A percentile compares a stretch with the other conserved stretches of the same genome.
Conservation (phyloP, 768 basidiomycete species). For the Leccinum disarticulatum region DNA sequence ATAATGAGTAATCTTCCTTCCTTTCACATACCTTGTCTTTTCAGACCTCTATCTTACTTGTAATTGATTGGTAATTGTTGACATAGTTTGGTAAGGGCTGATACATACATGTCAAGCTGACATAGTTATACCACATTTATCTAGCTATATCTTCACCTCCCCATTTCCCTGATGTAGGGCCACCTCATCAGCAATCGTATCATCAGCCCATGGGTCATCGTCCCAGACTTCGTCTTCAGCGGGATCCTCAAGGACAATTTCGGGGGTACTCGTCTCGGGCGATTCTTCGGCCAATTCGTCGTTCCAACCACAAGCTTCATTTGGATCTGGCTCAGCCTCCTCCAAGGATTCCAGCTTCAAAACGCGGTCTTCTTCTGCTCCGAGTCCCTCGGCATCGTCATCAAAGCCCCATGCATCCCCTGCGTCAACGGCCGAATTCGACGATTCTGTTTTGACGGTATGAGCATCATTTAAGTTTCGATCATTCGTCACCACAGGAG, state of each 20-base stretch:
- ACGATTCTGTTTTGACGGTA: slow-evolving; percentile 26
- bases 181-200: slow-evolving; percentile 28
- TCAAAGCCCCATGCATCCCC: slow-evolving; percentile 55
- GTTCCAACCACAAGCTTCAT: slow-evolving; percentile 79
- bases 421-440: slow-evolving; percentile 24
- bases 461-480: slow-evolving; percentile 48
- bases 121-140: too few relatives aligned
- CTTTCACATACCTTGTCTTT: too few relatives aligned
- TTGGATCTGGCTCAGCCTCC: slow-evolving; percentile 40
- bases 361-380: slow-evolving; percentile 19
- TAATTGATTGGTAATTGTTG: too few relatives aligned
- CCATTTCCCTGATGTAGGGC: too few relatives aligned
- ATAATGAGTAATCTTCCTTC: too few relatives aligned
- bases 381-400: slow-evolving; percentile 36
- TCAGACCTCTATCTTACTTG: too few relatives aligned
- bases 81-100: too few relatives aligned
- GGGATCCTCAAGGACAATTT: slow-evolving; percentile 26
- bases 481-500: slow-evolving; percentile 33
- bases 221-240: slow-evolving; percentile 54
- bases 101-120: too few relatives aligned
- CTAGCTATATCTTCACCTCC: too few relatives aligned
- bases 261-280: slow-evolving; percentile 22
- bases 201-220: slow-evolving; percentile 70
- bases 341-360: slow-evolving; percentile 18
- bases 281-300: slow-evolving; percentile 37